Base-by-base conservation (phyloP, 768 basidiomycete species). In the Calocybe gangraenosa region DNA sequence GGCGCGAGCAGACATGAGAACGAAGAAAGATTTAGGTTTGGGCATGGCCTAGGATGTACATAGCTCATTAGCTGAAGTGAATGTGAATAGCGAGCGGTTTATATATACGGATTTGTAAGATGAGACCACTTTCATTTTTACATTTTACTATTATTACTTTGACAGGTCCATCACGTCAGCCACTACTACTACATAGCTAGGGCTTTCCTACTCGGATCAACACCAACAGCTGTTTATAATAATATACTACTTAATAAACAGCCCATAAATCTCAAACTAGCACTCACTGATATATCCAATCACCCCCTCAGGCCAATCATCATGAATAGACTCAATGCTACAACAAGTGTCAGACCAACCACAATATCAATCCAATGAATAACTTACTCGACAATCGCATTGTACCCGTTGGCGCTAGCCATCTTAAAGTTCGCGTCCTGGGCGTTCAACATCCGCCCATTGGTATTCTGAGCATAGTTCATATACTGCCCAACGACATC, bases 41-140 rank as follows among this genome's bases (percentile, higher is more conserved):
- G 36, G 28, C 6, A 35, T 42, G 18, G 48, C 9, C 15, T 40
- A 30, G 34, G 32, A 41, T 11, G 34, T 17, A 36, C n/a, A n/a
- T n/a, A n/a, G n/a, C n/a, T n/a, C n/a, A n/a, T n/a, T n/a, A n/a
- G n/a, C n/a, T n/a, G n/a, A n/a, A n/a, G n/a, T n/a, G n/a, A n/a
- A n/a, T 28, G 11, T 28, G 25, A 28, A 37, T 18, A 38, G 53
- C 49, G 49, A 51, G 59, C 58, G 57, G 52, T 49, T 44, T 56
- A 50, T 36, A 53, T 31, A 20, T 18, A 20, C 34, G 6, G 6
- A 30, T 47, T 46, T 39, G 41, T 18, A 58, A 60, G 59, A 65
- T 69, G 65, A 63, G 65, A 60, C 67, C 67, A 68, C 68, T 68
- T 67, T 59, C 47, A 52, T 44, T 52, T 56, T 64, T 58, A 45